phyloP scores from a whole-genome alignment of 2,329 filamentous ascomycete species.

The Sarocladium kiliense region DNA sequence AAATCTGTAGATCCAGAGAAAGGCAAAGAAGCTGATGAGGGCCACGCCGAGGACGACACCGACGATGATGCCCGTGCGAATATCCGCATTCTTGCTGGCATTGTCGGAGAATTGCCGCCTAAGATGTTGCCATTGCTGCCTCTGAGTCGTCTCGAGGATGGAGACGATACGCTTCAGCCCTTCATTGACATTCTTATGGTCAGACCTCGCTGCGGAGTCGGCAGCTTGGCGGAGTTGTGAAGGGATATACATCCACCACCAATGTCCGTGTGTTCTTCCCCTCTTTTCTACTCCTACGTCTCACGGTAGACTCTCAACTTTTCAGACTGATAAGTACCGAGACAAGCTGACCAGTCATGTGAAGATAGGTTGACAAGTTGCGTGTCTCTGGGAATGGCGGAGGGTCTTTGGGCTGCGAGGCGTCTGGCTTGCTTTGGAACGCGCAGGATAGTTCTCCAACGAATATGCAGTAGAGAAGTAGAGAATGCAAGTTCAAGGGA shows the following conservation, averaged over 20 bases:
- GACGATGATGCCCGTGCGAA: conserved; percentile 37
- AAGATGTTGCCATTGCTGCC: neutral
- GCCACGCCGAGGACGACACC: conserved; percentile 36
- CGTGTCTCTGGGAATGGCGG: neutral
- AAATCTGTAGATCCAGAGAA: conserved; percentile 34
- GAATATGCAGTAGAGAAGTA: neutral
- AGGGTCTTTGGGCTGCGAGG: neutral
- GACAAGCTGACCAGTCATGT: conserved; percentile 3
- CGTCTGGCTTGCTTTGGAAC: neutral
- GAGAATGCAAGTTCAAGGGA: neutral
- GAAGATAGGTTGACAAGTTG: neutral
- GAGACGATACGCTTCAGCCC: conserved; percentile 7
- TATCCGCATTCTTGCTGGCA: conserved; percentile 28
- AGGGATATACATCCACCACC: conserved; percentile 27
- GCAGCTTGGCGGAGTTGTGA: neutral
- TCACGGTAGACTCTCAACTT: no score
- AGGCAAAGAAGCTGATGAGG: conserved; percentile 28
- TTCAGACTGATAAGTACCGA: neutral
- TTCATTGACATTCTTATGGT: neutral
- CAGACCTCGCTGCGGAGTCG: neutral
- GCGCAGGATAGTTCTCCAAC: neutral
- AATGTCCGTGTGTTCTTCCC: neutral
- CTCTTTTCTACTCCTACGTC: neutral
- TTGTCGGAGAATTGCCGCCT: conserved; percentile 17
- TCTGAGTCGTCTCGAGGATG: conserved; percentile 11